A percentile compares a stretch with the other conserved stretches of the same genome.
Evolutionary conservation across 73 alveolate genomes (phyloP).

Genomic region (Paramecium octaurelia): DNA sequence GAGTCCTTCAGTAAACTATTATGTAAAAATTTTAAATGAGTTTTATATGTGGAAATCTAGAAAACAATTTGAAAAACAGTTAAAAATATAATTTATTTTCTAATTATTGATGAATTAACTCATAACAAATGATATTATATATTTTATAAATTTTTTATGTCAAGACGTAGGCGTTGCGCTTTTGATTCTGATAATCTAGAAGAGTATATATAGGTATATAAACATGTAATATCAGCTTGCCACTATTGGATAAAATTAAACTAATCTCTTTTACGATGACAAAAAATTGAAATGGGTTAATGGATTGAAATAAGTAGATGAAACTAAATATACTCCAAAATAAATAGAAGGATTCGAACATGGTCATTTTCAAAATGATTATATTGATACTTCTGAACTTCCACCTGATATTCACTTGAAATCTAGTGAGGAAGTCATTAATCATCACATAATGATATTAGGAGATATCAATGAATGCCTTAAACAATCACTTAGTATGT

Average conservation of each 20-base stretch:
- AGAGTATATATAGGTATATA: not conserved
- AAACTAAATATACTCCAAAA: not conserved
- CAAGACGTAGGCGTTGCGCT: slow-evolving; percentile 5
- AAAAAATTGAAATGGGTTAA: not conserved
- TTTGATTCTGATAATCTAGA: slow-evolving; percentile 9
- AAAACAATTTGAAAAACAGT: not conserved
- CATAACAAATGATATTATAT: not conserved
- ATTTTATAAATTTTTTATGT: not conserved
- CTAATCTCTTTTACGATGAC: not conserved
- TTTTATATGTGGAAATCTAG: not conserved
- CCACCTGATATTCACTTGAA: not conserved
- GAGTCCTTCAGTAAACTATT: not conserved
- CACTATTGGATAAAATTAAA: not conserved
- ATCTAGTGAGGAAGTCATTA: not conserved
- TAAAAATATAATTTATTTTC: not conserved
- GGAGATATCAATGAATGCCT: not conserved
- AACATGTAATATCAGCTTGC: not conserved
- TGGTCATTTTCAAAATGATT: not conserved
- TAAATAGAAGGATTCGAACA: not conserved
- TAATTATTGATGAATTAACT: not conserved
- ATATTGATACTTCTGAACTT: not conserved
- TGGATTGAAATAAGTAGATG: not conserved
- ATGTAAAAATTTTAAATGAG: no score
- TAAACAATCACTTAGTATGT: not conserved
- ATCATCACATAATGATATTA: not conserved